Evolutionary conservation across 2,329 filamentous ascomycete species (phyloP).

Genomic region (Pseudogymnoascus sp.): DNA sequence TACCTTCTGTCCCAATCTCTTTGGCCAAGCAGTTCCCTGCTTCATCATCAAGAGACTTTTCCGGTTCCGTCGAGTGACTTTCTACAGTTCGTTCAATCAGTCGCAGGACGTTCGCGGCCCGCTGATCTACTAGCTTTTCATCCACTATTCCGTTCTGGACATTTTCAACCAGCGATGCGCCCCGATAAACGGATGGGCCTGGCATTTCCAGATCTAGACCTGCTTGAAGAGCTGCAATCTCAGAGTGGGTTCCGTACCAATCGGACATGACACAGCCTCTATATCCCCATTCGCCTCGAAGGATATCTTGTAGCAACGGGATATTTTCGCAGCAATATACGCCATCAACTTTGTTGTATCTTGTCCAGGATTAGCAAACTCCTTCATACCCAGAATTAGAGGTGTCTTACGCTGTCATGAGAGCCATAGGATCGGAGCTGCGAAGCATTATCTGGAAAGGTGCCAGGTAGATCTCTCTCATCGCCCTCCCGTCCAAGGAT

Average conservation of each 20-base stretch:
- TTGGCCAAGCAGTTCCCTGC: slow-evolving; percentile 36
- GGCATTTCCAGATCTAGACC: slow-evolving; percentile 31
- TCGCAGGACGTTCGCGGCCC: slow-evolving; percentile 9
- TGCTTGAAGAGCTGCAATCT: slow-evolving; percentile 20
- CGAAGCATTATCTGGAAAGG: slow-evolving; percentile 24
- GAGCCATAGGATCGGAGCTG: slow-evolving; percentile 17
- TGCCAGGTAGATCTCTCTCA: slow-evolving; percentile 23
- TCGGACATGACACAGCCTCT: slow-evolving; percentile 28
- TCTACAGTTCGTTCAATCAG: slow-evolving; percentile 9
- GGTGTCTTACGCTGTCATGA: slow-evolving; percentile 21
- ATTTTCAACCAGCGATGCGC: slow-evolving; percentile 12
- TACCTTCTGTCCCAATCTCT: slow-evolving; percentile 19
- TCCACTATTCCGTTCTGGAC: background rate
- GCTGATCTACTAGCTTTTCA: slow-evolving; percentile 10
- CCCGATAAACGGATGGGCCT: slow-evolving; percentile 22
- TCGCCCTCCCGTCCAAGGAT: slow-evolving; percentile 20
- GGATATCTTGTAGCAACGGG: slow-evolving; percentile 21
- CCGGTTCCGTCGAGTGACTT: slow-evolving; percentile 8
- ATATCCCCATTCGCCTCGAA: slow-evolving; percentile 27
- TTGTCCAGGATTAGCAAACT: slow-evolving; percentile 9
- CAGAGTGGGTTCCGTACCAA: slow-evolving; percentile 26
- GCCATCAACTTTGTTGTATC: slow-evolving; percentile 26
- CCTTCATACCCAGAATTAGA: background rate
- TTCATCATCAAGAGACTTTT: slow-evolving; percentile 14
- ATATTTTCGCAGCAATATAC: slow-evolving; percentile 24